Base-by-base conservation (phyloP, 768 basidiomycete species). In the Lentinula edodes region DNA sequence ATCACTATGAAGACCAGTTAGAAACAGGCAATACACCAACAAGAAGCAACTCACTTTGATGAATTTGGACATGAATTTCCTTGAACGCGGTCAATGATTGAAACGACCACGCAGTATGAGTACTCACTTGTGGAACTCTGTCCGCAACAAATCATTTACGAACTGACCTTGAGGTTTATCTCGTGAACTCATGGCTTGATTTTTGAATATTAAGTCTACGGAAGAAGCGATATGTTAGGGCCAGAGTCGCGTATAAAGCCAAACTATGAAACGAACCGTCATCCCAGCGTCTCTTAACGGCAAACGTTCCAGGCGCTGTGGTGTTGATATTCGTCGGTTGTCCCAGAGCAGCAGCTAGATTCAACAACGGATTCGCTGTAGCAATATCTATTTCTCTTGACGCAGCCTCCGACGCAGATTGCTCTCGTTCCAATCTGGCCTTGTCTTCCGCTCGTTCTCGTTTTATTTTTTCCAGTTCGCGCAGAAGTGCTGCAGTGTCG, bases 401-500 rank as follows among this genome's bases (percentile, higher is more conserved):
- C 38, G 85, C 83, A 23, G 83, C 83, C 8, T 80, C 73, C 15
- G 80, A 72, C 1, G 81, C 90, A 6, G 84, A 82, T 66, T 90
- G 82, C 68, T 93, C 93, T 45, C 80, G 80, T 46, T 97, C 96
- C 71, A 85, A 79, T 48, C 91, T 80, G 41, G 82, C 89, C 70
- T 94, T 94, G 74, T 98, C 97, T 68, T 90, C 95, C 10, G 95
- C 95, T 9, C 96, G 83, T 70, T 98, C 95, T 52, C 88, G 88
- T 75, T 97, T 98, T 66, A 98, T 98, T 78, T 96, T 98, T 75
- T 97, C 96, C n/a, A 99, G 81, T 72, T 99, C 97, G 28, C 94
- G 87, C 63, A 99, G 79, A 23, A 99, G 32, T n/a, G 46, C 46
- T 18, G 46, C 20, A 9, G 18, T 20, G 46, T 48, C 20, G 80